Base-by-base conservation (phyloP, 495 filamentous ascomycete genomes). In the Penicillium pancosmium region DNA sequence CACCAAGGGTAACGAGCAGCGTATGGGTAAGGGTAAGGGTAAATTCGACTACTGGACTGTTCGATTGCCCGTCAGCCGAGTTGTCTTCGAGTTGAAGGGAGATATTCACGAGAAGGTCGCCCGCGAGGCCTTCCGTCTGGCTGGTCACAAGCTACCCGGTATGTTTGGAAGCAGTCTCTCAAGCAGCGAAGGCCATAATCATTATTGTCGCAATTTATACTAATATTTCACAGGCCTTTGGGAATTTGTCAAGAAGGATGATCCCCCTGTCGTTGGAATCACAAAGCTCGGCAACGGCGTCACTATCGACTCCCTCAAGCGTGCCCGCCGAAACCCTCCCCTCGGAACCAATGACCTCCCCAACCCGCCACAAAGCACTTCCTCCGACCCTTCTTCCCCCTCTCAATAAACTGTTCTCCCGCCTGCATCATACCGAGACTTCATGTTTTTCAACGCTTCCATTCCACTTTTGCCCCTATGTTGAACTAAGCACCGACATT, bases 11-110 rank as follows among this genome's bases (percentile, higher is more conserved):
- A 98, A 98, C 67, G 94, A 99, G 74, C 88, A 87, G 63, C 88
- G 95, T 81, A 99, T 99, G 94, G 95, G 94, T 75, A 98, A 96
- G 79, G 94, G 94, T 72, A 99, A 98, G 78, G 94, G 94, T 63
- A 88, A 86, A 61, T 97, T 98, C 74, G 94, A 98, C 75, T 90
- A 94, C 76, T 99, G 94, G 94, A 91, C 93, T 27, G 81, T 88
- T 15, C 86, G 93, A 66, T 85, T 97, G 59, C 86, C 90, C 12
- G 89, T 97, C 55, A 93, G 88, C 73, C 88, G 91, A 71, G 82
- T 99, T 40, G 79, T 98, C 15, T 91, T 99, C 61, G 94, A 99
- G 76, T 76, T 99, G 59, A 92, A 89, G 71, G 95, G 93, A 31
- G 83, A 92, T 61, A 58, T 97, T 55, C 94, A 99, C 81, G 94